Evolutionary conservation across 768 basidiomycete species (phyloP).

Genomic region (Pisolithus tinctorius): DNA sequence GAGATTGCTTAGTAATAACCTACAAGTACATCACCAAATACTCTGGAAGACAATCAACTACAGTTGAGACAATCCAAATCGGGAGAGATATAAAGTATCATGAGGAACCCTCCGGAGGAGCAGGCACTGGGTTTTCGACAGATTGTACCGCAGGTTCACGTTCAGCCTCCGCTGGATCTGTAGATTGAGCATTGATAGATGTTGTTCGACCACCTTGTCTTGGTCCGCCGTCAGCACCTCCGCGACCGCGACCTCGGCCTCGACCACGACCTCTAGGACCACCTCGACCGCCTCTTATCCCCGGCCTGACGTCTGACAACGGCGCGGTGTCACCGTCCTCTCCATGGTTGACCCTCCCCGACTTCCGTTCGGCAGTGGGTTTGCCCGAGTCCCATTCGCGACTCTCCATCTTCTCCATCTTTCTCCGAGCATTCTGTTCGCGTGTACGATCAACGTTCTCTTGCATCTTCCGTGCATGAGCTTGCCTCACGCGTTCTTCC

Average conservation of each 20-base stretch:
- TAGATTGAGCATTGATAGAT: no score
- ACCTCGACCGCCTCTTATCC: constrained; percentile 21
- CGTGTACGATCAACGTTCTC: constrained; percentile 62
- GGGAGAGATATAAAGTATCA: background rate
- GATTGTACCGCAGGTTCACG: background rate
- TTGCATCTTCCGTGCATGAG: constrained; percentile 58
- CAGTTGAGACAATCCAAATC: background rate
- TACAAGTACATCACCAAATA: background rate
- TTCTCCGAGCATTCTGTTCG: constrained; percentile 72
- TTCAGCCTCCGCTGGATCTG: background rate
- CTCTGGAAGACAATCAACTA: no score
- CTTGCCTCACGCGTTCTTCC: constrained; percentile 51
- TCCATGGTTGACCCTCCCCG: constrained; percentile 1
- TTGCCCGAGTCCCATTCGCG: constrained; percentile 88
- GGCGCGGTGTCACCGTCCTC: constrained; percentile 7
- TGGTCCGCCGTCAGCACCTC: background rate
- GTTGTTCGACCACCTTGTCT: background rate
- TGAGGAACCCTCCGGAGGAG: background rate
- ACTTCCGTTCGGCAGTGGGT: constrained; percentile 17
- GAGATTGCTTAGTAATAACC: no score
- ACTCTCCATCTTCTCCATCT: constrained; percentile 71
- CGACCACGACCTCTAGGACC: constrained; percentile 33
- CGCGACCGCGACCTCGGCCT: constrained; percentile 19
- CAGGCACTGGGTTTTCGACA: background rate
- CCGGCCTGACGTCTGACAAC: constrained; percentile 13